These are phyloP conservation scores for Lodderomyces parapsilosis DNA, from an alignment of 1,139 yeast genomes.

Conservation along the genomic window DNA sequence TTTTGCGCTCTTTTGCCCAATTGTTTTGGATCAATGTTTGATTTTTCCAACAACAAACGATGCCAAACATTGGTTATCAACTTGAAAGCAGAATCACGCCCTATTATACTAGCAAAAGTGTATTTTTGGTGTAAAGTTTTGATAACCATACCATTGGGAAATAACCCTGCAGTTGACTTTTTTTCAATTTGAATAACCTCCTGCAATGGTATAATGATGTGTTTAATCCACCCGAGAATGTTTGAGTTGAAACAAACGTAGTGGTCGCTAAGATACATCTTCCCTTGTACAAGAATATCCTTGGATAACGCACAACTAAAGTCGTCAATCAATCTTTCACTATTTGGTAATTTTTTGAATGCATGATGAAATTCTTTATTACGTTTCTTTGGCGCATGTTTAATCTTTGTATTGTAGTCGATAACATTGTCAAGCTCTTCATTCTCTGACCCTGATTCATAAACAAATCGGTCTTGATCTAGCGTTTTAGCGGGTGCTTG, in stretches of 20 bases:
- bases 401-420: slow-evolving; percentile 24
- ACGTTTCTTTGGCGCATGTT: slow-evolving; percentile 41
- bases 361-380: slow-evolving; percentile 62
- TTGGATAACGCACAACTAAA: slow-evolving; percentile 70
- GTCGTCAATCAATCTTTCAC: slow-evolving; percentile 61
- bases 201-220: slow-evolving; percentile 61
- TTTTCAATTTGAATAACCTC: slow-evolving; percentile 73
- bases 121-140: slow-evolving; percentile 70
- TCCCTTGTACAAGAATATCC: slow-evolving; percentile 72
- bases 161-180: slow-evolving; percentile 67
- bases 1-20: slow-evolving; percentile 12
- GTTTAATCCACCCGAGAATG: slow-evolving; percentile 73
- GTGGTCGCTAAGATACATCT: slow-evolving; percentile 59
- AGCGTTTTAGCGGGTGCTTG: slow-evolving; percentile 6
- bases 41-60: slow-evolving; percentile 30
- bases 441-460: slow-evolving; percentile 13
- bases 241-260: slow-evolving; percentile 70
- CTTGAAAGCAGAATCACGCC: slow-evolving; percentile 66
- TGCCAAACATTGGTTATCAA: slow-evolving; percentile 65
- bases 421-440: slow-evolving; percentile 17
- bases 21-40: slow-evolving; percentile 22
- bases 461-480: slow-evolving; percentile 5
- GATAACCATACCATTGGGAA: slow-evolving; percentile 73
- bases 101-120: slow-evolving; percentile 68
- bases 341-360: slow-evolving; percentile 54